Base-by-base conservation (phyloP, 129 eudicot genomes). In the Arctium lappa region DNA sequence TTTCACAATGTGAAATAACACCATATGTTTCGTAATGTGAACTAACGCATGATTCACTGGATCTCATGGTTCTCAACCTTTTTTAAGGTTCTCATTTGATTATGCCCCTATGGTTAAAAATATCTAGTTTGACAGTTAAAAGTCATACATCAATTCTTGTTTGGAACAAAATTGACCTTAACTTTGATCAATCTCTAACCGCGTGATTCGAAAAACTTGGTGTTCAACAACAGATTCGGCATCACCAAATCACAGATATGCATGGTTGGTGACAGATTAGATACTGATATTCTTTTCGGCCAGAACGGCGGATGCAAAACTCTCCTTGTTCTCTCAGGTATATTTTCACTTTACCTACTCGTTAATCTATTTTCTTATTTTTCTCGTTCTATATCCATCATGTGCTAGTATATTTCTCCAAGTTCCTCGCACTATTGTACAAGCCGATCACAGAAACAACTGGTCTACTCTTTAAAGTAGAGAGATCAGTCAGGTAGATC, bases 261-360 rank as follows among this genome's bases (percentile, higher is more conserved):
- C 89, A 96, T 96, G 99, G 99, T 96, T 42, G 99, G 99, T 71
- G 99, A 96, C 88, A 90, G 99, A 90, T 83, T 96, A 86, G 99
- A 96, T 62, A 96, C 99, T 0, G 99, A 96, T 88, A 93, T 96
- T 71, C 94, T 96, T 72, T 96, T 96, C 5, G 99, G 99, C 68
- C 97, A 96, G 84, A 96, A 96, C 36, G 99, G 99, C 30, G 99
- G 99, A 38, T 96, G 99, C 92, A 96, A 93, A 89, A 96, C 98
- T 63, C 99, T 96, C 72, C 98, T 96, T 42, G 99, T 96, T 83
- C 98, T 96, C 81, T 96, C 99, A 85, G 99, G 99, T 91, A 83
- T 46, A 8, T 68, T 32, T 3, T 2, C 29, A 12, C 16, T 6
- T 6, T 7, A 46, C 44, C 16, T 22, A 8, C 38, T 42, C 12